These are phyloP conservation scores for Colletotrichum melonis DNA, from an alignment of 2,329 filamentous ascomycete genomes.

Conservation along the genomic window DNA sequence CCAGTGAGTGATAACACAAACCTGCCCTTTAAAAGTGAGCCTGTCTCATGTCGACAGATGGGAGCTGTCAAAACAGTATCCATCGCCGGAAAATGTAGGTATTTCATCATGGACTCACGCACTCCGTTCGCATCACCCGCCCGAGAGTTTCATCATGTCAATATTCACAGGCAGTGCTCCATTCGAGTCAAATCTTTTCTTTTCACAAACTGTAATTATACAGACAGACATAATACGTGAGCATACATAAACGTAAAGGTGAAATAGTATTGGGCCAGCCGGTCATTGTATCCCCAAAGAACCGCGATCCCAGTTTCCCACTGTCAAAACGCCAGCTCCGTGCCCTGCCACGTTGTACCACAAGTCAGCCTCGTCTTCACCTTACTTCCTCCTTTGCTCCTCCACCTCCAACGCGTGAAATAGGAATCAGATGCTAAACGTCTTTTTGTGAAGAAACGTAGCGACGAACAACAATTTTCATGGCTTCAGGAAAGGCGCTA, in stretches of 20 bases:
- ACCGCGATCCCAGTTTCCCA: conserved; percentile 17
- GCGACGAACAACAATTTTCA: not conserved
- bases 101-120: not conserved
- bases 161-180: not conserved
- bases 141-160: not conserved
- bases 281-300: conserved; percentile 16
- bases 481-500: not conserved
- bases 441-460: not conserved
- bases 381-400: not conserved
- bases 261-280: conserved; percentile 26
- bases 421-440: not conserved
- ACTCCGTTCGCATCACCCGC: too few species aligned
- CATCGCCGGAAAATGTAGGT: not conserved
- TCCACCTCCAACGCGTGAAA: not conserved
- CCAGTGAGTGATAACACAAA: too few species aligned
- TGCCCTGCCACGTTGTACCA: conserved; percentile 8
- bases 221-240: conserved; percentile 24
- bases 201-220: conserved; percentile 16
- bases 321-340: conserved; percentile 27
- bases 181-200: not conserved
- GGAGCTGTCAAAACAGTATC: too few species aligned
- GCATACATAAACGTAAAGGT: conserved; percentile 19
- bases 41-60: too few species aligned
- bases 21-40: too few species aligned
- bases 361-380: not conserved